Evolutionary conservation across 2,329 filamentous ascomycete genomes (phyloP).

Genomic region (Monascus ruber): DNA sequence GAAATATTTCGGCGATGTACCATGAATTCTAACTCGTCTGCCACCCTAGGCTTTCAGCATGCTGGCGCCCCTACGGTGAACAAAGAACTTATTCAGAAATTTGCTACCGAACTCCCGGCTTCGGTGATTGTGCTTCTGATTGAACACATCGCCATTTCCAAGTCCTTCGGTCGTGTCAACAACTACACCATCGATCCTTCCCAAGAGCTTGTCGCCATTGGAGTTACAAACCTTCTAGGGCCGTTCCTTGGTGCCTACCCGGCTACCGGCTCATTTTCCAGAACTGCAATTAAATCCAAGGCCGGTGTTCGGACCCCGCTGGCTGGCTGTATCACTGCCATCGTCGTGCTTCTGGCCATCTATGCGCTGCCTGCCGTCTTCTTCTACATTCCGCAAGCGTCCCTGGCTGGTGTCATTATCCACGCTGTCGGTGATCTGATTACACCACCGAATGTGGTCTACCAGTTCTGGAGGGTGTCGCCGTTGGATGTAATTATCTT

Average conservation of each 20-base stretch:
- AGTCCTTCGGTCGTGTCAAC: slow-evolving; percentile 91
- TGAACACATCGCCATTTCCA: slow-evolving; percentile 93
- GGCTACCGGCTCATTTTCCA: slow-evolving; percentile 87
- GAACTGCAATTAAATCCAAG: slow-evolving; percentile 95
- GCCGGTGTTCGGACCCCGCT: slow-evolving; percentile 87
- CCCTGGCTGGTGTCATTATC: slow-evolving; percentile 81
- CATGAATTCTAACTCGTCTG: neutral
- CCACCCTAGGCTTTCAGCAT: slow-evolving; percentile 58
- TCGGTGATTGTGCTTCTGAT: slow-evolving; percentile 90
- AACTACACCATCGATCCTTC: slow-evolving; percentile 94
- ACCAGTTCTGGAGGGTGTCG: slow-evolving; percentile 90
- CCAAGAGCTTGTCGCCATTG: slow-evolving; percentile 90
- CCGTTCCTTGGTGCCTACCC: slow-evolving; percentile 89
- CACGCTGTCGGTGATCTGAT: slow-evolving; percentile 90
- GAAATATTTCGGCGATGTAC: too few species aligned
- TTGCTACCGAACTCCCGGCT: slow-evolving; percentile 64
- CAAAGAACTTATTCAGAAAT: slow-evolving; percentile 52
- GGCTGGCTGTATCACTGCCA: slow-evolving; percentile 75
- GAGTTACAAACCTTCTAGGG: slow-evolving; percentile 76
- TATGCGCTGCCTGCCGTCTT: slow-evolving; percentile 83
- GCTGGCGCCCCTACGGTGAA: slow-evolving; percentile 63
- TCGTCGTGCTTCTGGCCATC: slow-evolving; percentile 77
- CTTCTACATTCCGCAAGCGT: slow-evolving; percentile 79
- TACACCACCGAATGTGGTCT: slow-evolving; percentile 79
- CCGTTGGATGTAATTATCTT: slow-evolving; percentile 87